Evolutionary conservation across 345 rosid species (phyloP), one percentile per base, ranked within the genome.

Genomic region (Eucalyptus urophylla): DNA sequence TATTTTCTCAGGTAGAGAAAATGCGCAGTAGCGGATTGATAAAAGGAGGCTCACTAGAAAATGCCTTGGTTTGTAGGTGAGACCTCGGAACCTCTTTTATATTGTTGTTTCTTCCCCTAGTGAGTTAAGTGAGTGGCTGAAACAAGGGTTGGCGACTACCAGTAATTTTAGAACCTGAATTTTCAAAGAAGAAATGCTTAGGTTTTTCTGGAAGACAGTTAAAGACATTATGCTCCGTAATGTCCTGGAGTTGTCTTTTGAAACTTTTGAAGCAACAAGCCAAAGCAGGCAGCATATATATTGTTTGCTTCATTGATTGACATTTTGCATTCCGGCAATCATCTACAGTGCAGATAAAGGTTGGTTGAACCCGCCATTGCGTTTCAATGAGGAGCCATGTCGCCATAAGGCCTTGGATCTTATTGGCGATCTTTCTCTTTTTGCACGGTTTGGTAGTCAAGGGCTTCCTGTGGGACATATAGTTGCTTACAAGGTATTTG

Each of bases 321-420:
- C 49, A 85, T 72, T 47, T 65, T 85, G 67, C 67, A 86, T 49
- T 44, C 40, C 17, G 37, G 6, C 31, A 47, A 86, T 60, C 86
- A 86, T 89, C 86, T 92, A 93, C 92, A 96, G 99, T 89, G 92
- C 90, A 12, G 91, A 93, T 90, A 88, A 93, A 92, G 99, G 99
- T 90, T 97, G 99, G 99, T 90, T 97, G 94, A 97, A 97, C 88
- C 97, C 94, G 12, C 97, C 99, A 4, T 92, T 96, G 50, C 97
- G 88, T 83, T 97, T 94, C 90, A 91, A 90, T 17, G 92, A 95
- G 43, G 99, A 97, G 92, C 96, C 99, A 60, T 95, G 97, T 92
- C 96, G 99, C 49, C 99, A 97, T 90, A 97, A 97, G 94, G 93
- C 93, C 89, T 92, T 97, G 88, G 99, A 97, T 92, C 94, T 97